phyloP scores from a whole-genome alignment of 2,329 filamentous ascomycete species.

The Acrocalymma vagum region DNA sequence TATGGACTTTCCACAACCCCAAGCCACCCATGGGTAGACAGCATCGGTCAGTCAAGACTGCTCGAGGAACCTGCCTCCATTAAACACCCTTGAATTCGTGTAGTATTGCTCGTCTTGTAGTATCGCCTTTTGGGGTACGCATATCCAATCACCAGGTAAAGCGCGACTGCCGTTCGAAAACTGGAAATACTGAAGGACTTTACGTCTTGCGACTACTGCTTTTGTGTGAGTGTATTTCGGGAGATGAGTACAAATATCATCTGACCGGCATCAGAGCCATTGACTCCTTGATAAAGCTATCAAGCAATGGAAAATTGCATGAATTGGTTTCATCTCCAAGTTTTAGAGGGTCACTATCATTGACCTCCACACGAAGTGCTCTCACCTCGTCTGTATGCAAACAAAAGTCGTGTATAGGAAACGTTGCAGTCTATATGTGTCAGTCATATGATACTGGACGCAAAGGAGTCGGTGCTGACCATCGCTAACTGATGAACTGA shows the following conservation, averaged over 20 bases:
- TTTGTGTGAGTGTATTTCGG: conserved; percentile 15
- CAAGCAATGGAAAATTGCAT: conserved; percentile 15
- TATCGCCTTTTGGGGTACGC: conserved; percentile 14
- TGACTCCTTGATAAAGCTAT: conserved; percentile 25
- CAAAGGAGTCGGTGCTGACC: conserved; percentile 14
- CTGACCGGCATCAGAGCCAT: too few relatives aligned
- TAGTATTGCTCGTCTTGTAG: conserved; percentile 14
- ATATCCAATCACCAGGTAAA: conserved; percentile 18
- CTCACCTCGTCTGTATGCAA: conserved; percentile 18
- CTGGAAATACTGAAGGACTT: conserved; percentile 19
- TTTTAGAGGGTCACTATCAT: not conserved
- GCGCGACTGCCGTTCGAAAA: conserved; percentile 25
- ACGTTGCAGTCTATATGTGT: too few relatives aligned
- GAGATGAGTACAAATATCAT: too few relatives aligned
- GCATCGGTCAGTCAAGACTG: too few relatives aligned
- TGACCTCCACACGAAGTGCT: conserved; percentile 18
- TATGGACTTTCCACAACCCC: too few relatives aligned
- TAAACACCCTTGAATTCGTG: conserved; percentile 14
- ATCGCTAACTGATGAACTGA: conserved; percentile 31
- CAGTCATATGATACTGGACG: too few relatives aligned
- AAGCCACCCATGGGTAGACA: too few relatives aligned
- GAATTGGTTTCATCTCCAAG: conserved; percentile 6
- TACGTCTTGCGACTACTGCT: conserved; percentile 11
- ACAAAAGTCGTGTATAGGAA: conserved; percentile 21
- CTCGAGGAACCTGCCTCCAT: conserved; percentile 13